Evolutionary conservation across 331 rosid species (phyloP).

Genomic region (Rosa hybrid): DNA sequence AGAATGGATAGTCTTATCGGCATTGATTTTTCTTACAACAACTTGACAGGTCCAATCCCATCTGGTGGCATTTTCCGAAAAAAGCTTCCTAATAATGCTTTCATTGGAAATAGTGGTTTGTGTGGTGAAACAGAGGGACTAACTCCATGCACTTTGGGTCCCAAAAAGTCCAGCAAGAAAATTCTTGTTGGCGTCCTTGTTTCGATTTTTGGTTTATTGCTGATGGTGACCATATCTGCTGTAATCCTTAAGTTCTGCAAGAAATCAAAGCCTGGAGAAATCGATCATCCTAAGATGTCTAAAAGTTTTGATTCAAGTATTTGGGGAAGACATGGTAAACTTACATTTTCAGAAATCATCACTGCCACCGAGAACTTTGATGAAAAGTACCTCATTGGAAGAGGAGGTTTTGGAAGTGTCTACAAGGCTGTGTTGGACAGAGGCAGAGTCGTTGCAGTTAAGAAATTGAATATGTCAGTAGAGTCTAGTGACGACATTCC

Average conservation of each 20-base stretch:
- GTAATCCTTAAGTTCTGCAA: conserved; percentile 5
- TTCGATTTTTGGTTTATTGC: conserved; percentile 37
- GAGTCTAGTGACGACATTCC: conserved; percentile 35
- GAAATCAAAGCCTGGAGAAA: conserved; percentile 5
- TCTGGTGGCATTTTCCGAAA: conserved; percentile 31
- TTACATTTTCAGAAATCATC: conserved; percentile 48
- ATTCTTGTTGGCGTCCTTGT: conserved; percentile 42
- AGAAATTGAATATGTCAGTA: conserved; percentile 39
- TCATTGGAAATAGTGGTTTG: conserved; percentile 33
- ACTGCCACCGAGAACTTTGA: conserved; percentile 53
- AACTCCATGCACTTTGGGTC: conserved; percentile 13
- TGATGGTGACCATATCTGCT: not conserved
- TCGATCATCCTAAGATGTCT: not conserved
- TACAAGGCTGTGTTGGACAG: conserved; percentile 49
- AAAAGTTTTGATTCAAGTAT: not conserved
- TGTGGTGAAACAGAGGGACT: conserved; percentile 39
- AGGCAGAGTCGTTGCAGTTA: conserved; percentile 63
- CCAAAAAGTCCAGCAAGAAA: conserved; percentile 26
- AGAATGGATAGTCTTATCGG: not conserved
- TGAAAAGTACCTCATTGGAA: conserved; percentile 65
- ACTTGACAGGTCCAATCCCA: conserved; percentile 59
- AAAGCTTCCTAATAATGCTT: conserved; percentile 38
- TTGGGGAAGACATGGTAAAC: conserved; percentile 28
- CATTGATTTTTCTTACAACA: conserved; percentile 64
- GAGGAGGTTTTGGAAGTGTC: conserved; percentile 78